These are phyloP conservation scores for Phanerochaete sordida DNA, from an alignment of 768 basidiomycete genomes.

Conservation along the genomic window DNA sequence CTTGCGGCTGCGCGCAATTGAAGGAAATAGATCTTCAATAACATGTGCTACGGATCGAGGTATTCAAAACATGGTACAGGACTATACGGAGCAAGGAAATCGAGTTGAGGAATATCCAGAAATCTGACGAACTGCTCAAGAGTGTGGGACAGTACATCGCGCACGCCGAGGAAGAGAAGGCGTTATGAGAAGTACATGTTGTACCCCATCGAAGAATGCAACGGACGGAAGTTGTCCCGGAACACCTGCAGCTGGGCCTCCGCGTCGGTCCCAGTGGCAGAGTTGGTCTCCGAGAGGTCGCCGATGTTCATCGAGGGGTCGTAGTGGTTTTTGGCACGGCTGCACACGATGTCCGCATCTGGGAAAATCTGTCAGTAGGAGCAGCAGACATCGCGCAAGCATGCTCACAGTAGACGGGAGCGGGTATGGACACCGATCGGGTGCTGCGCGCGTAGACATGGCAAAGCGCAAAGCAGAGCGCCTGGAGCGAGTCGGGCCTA, in stretches of 20 bases:
- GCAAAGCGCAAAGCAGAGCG: conserved; percentile 69
- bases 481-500: conserved; percentile 67
- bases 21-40: no score
- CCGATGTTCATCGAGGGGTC: conserved; percentile 50
- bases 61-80: no score
- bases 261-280: conserved; percentile 37
- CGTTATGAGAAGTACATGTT: conserved; percentile 35
- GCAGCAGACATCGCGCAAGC: background rate
- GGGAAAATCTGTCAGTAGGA: background rate
- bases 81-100: no score
- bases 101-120: no score
- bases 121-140: no score
- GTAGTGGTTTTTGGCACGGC: conserved; percentile 79
- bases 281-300: conserved; percentile 59
- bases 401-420: conserved; percentile 73
- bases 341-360: conserved; percentile 79
- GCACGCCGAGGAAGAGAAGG: background rate
- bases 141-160: no score
- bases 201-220: conserved; percentile 45
- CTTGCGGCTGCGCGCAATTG: background rate
- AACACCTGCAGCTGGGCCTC: conserved; percentile 38
- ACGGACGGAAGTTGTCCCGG: conserved; percentile 50
- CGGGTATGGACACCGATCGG: conserved; percentile 78
- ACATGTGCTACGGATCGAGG: no score
- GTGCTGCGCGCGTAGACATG: conserved; percentile 81